Evolutionary conservation across 306 rosid species (phyloP), one percentile per base, ranked within the genome.

Genomic region (Spatholobus suberectus): DNA sequence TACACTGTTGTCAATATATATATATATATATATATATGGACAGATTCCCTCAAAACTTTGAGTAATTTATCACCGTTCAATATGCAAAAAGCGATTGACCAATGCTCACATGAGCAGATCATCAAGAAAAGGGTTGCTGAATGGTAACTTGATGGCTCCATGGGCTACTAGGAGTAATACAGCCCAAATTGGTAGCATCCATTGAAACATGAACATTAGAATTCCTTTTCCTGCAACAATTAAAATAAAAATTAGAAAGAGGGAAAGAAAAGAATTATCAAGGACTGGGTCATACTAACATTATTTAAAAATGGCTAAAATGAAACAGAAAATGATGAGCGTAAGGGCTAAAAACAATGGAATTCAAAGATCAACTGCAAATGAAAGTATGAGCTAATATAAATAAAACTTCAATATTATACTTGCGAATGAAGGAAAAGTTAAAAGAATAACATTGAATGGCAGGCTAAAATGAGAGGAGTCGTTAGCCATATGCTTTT

Each of bases 111-210:
- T 73, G 51, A 91, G 67, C 10, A 96, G 84, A 71, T 96, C 89
- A 87, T 94, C 92, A 51, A 96, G 88, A 69, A 87, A 78, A 62
- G 93, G 89, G 34, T 52, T 73, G 81, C 54, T 84, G 85, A 92
- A 90, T 20, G 97, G 98, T 40, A 94, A 87, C 90, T 92, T 90
- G 81, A 94, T 87, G 76, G 73, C 69, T 20, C 99, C 99, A 76
- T 80, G 79, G 17, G 99, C 97, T 54, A 92, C 80, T 18, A 96
- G 84, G 15, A 96, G 80, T 73, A 85, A 81, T 49, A 92, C 38
- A 5, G 69, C 81, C 99, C 98, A 95, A 47, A 95, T 71, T 43
- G 98, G 98, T 18, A 95, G 83, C 47, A 94, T 38, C 99, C 98
- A 94, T 55, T 77, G 79, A 55, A 93, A 40, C 20, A 81, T 58